Conservation (phyloP, 2,329 filamentous ascomycete species). For the Falciphora oryzae region DNA sequence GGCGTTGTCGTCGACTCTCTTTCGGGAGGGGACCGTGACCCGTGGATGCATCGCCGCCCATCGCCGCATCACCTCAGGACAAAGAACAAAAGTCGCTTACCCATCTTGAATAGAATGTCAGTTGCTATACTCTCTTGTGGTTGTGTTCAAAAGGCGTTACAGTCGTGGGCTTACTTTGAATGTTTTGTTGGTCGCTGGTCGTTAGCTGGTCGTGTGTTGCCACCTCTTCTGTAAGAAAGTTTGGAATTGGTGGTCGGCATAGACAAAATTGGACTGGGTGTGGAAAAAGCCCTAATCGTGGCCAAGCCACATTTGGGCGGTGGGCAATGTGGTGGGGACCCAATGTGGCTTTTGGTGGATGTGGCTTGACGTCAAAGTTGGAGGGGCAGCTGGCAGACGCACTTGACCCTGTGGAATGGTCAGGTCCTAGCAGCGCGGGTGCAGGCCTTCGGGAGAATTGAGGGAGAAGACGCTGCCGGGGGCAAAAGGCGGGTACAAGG, state of each 20-base stretch:
- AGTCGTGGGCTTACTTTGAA: conserved; percentile 17
- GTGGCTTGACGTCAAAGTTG: not conserved
- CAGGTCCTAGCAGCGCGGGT: too few relatives aligned
- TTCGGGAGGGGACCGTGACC: not conserved
- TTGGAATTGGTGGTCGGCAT: conserved; percentile 4
- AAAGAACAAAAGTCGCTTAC: conserved; percentile 41
- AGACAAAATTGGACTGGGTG: not conserved
- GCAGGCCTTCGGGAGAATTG: too few relatives aligned
- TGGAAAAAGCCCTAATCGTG: conserved; percentile 6
- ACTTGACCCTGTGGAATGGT: not conserved
- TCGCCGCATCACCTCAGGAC: conserved; percentile 6
- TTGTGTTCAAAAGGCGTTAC: not conserved
- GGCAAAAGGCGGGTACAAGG: not conserved
- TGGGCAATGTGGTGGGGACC: not conserved
- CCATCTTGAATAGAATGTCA: conserved; percentile 48
- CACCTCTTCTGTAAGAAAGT: not conserved
- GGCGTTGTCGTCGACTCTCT: not conserved
- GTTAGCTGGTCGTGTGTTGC: conserved; percentile 19
- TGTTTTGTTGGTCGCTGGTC: conserved; percentile 23
- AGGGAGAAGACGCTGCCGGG: too few relatives aligned
- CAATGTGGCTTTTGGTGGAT: not conserved
- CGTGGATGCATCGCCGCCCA: not conserved
- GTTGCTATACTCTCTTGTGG: conserved; percentile 17
- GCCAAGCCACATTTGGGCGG: not conserved
- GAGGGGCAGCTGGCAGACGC: too few relatives aligned